These are phyloP conservation scores for Groenewaldozyma salmanticensis DNA, from an alignment of 805 yeast genomes.

Conservation along the genomic window DNA sequence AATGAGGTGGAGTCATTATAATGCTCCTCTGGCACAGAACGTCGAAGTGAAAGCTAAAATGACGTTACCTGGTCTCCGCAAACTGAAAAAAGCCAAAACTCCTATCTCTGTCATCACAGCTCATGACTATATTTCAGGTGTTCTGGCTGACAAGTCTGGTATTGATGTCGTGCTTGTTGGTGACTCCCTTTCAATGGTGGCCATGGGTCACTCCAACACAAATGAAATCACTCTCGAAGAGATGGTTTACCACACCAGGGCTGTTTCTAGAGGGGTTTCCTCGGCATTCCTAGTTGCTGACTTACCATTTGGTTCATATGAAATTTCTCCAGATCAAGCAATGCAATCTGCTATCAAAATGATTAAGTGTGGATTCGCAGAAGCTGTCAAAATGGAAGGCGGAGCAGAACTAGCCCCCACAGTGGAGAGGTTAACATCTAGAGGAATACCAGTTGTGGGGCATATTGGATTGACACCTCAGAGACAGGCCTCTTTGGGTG, in stretches of 20 bases:
- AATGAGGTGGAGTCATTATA: constrained; percentile 17
- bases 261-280: constrained; percentile 64
- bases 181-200: constrained; percentile 88
- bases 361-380: constrained; percentile 44
- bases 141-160: constrained; percentile 53
- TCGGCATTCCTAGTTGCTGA: constrained; percentile 70
- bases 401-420: constrained; percentile 49
- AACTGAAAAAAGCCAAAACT: constrained; percentile 24
- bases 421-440: constrained; percentile 43
- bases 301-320: constrained; percentile 83
- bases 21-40: constrained; percentile 4
- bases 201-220: constrained; percentile 63
- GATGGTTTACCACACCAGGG: constrained; percentile 62
- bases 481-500: constrained; percentile 66
- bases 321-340: constrained; percentile 53
- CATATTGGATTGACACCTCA: constrained; percentile 94
- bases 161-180: constrained; percentile 74
- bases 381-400: constrained; percentile 82
- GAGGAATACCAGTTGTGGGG: constrained; percentile 85
- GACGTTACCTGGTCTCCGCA: constrained; percentile 34
- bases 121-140: constrained; percentile 73
- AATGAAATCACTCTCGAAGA: constrained; percentile 67
- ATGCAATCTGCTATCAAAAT: constrained; percentile 45
- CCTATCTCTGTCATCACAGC: constrained; percentile 69
- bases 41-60: constrained; percentile 21